Conservation (phyloP, 2,329 filamentous ascomycete genomes). For the Akanthomyces uredinophilus region DNA sequence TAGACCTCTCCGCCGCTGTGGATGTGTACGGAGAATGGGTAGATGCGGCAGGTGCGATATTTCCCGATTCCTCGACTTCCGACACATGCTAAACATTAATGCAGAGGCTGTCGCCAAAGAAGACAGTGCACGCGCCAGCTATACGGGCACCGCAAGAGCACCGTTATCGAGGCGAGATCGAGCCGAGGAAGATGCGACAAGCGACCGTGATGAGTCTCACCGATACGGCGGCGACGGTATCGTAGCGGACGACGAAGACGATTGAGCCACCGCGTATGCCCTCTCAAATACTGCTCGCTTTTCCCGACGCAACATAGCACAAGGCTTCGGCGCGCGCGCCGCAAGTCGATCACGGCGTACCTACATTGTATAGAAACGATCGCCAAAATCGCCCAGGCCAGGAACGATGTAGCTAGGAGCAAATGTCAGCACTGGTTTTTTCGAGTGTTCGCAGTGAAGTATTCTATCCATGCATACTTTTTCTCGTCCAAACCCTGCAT, state of each 20-base stretch:
- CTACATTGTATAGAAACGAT: conserved; percentile 89
- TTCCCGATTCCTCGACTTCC: background rate
- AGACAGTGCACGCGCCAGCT: conserved; percentile 26
- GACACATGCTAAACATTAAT: conserved; percentile 16
- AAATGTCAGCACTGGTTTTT: conserved; percentile 8
- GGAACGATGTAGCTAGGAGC: conserved; percentile 80
- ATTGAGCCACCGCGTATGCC: conserved; percentile 32
- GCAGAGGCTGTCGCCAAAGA: conserved; percentile 49
- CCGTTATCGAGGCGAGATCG: conserved; percentile 18
- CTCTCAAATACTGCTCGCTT: background rate
- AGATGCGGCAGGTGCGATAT: conserved; percentile 62
- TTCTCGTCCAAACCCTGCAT: conserved; percentile 82
- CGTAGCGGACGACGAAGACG: conserved; percentile 51
- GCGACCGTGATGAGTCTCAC: conserved; percentile 45
- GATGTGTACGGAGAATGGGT: conserved; percentile 99
- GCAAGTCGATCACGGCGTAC: background rate
- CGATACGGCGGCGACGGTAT: conserved; percentile 51
- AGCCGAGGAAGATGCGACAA: conserved; percentile 24
- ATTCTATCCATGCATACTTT: conserved; percentile 62
- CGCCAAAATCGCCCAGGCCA: conserved; percentile 90
- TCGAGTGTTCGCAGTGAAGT: background rate
- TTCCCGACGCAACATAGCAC: background rate
- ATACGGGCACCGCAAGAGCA: conserved; percentile 24
- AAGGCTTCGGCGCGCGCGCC: background rate
- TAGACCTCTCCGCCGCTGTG: conserved; percentile 86